Evolutionary conservation across 148 eudicot genomes (phyloP).

Genomic region (Amaranthus cruentus): DNA sequence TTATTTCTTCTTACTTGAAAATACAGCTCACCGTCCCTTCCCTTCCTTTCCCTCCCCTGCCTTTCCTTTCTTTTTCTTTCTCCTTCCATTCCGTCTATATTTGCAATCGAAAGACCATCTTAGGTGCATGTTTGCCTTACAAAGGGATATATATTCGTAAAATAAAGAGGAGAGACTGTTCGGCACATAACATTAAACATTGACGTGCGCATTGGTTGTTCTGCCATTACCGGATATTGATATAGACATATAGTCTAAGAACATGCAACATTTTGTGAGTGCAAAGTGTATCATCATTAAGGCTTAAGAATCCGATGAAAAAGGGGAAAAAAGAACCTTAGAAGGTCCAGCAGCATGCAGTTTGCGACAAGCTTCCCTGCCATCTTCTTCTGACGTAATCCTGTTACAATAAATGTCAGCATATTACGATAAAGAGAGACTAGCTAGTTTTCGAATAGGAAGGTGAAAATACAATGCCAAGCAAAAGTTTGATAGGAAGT

Average conservation of each 20-base stretch:
- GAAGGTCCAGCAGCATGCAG: conserved; percentile 96
- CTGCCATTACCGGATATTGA: not conserved
- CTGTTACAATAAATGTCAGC: conserved; percentile 30
- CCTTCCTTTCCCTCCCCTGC: not conserved
- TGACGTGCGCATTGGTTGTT: no score
- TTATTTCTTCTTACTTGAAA: no score
- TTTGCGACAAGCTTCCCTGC: conserved; percentile 79
- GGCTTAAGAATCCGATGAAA: not conserved
- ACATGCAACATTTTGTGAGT: not conserved
- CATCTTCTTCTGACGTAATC: conserved; percentile 77
- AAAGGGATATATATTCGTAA: no score
- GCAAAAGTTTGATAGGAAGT: not conserved
- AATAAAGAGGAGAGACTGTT: no score
- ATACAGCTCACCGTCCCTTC: not conserved
- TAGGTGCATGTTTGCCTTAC: no score
- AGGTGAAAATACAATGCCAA: not conserved
- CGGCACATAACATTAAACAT: no score
- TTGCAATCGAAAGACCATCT: no score
- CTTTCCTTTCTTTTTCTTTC: not conserved
- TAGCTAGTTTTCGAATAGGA: not conserved
- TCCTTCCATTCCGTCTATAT: not conserved
- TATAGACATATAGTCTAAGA: not conserved
- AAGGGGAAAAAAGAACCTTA: conserved; percentile 45
- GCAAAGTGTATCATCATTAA: not conserved
- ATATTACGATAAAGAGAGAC: not conserved